Percentiles rank a stretch among this genome's conserved stretches.
phyloP scores from a whole-genome alignment of 2,329 filamentous ascomycete species.

The Pseudogymnoascus sp. region DNA sequence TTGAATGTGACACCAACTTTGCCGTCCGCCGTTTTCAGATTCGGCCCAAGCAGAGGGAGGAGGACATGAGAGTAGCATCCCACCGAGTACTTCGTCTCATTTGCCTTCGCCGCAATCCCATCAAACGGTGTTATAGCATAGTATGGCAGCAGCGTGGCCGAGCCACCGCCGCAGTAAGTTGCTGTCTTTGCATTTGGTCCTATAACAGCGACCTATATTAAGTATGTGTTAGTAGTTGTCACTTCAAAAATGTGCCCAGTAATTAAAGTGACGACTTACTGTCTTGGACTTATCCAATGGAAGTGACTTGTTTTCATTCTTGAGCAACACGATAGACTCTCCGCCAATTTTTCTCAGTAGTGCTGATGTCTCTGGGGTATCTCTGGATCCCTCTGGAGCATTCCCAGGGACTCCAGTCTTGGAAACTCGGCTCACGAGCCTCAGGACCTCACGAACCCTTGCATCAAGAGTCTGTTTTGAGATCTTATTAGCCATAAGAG shows the following conservation, averaged over 20 bases:
- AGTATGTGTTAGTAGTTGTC: not conserved
- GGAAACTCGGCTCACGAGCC: slow-evolving; percentile 22
- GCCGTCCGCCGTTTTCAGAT: slow-evolving; percentile 43
- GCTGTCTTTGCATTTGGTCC: slow-evolving; percentile 42
- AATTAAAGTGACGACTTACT: not conserved
- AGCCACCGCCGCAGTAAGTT: slow-evolving; percentile 29
- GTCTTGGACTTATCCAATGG: slow-evolving; percentile 39
- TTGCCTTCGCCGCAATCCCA: slow-evolving; percentile 22
- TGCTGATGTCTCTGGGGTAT: slow-evolving; percentile 10
- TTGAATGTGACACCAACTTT: slow-evolving; percentile 52
- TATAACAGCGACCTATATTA: slow-evolving; percentile 38
- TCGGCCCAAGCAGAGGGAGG: slow-evolving; percentile 47
- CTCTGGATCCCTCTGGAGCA: slow-evolving; percentile 3
- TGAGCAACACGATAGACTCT: slow-evolving; percentile 60
- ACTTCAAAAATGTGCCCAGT: not conserved
- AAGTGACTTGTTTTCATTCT: slow-evolving; percentile 58
- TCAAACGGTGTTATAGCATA: slow-evolving; percentile 28
- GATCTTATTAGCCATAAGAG: slow-evolving; percentile 25
- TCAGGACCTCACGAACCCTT: slow-evolving; percentile 27
- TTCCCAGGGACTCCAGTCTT: slow-evolving; percentile 10
- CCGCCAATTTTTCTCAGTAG: slow-evolving; percentile 14
- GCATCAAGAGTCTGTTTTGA: slow-evolving; percentile 23
- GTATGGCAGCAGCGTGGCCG: slow-evolving; percentile 27
- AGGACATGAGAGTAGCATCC: slow-evolving; percentile 57
- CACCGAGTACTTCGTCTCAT: slow-evolving; percentile 38